These are phyloP conservation scores for Phytophthora pini DNA, from an alignment of 352 stramenopile species.

Conservation along the genomic window DNA sequence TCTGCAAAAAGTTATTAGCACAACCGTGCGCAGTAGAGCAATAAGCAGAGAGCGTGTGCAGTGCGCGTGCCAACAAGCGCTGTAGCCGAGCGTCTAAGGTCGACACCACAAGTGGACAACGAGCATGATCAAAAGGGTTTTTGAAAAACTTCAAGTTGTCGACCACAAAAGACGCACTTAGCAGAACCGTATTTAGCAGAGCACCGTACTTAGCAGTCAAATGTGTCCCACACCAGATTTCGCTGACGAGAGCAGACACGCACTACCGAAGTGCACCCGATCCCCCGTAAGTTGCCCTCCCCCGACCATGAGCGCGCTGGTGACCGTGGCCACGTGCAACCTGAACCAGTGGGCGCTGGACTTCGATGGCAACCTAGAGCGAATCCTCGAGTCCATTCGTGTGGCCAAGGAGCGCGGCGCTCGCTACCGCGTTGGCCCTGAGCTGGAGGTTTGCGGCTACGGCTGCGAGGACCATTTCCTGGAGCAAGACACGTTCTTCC, in stretches of 20 bases:
- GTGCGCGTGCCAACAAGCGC: constrained; percentile 7
- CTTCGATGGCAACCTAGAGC: constrained; percentile 98
- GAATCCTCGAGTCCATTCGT: constrained; percentile 92
- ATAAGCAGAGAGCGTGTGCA: too few relatives aligned
- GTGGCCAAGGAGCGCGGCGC: constrained; percentile 87
- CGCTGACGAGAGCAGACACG: constrained; percentile 69
- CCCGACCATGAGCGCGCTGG: constrained; percentile 73
- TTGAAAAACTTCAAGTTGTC: constrained; percentile 25
- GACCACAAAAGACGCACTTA: constrained; percentile 21
- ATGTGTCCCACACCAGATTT: constrained; percentile 38
- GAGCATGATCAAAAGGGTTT: too few relatives aligned
- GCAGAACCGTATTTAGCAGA: neutral
- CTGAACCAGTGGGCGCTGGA: constrained; percentile 99
- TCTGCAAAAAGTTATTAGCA: constrained; percentile 2
- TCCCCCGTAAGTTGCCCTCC: neutral
- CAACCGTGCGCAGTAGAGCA: too few relatives aligned
- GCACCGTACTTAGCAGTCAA: neutral
- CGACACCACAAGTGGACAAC: neutral
- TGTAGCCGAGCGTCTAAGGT: constrained; percentile 1
- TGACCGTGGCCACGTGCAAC: constrained; percentile 98
- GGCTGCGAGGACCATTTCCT: constrained; percentile 99
- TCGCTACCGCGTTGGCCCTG: constrained; percentile 95
- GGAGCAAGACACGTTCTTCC: constrained; percentile 97
- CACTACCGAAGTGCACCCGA: constrained; percentile 14
- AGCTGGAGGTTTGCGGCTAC: constrained; percentile 98